Evolutionary conservation across 108 stramenopile species (phyloP), one percentile per base, ranked within the genome.

Genomic region (Chaetoceros muelleri): DNA sequence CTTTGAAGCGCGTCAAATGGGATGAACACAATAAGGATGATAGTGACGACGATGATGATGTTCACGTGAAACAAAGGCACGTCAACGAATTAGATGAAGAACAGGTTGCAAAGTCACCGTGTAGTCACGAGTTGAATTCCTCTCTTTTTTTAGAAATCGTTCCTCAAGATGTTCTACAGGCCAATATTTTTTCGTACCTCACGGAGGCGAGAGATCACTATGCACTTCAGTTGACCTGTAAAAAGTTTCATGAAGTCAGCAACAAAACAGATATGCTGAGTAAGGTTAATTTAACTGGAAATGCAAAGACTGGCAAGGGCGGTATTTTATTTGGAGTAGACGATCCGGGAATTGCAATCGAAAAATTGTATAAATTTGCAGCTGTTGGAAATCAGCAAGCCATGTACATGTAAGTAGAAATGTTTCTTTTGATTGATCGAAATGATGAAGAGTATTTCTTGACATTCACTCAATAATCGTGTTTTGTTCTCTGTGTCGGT

Each of bases 311-410:
- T 30, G 55, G 40, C 13, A 24, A 47, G 29, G 56, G 48, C 40
- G 64, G 69, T 22, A 67, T 71, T 29, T 26, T 71, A 20, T 31
- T 48, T 0, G 61, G 61, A 0, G 46, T 28, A 18, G 65, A 71
- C 50, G 64, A 61, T 10, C 57, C 62, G 45, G 26, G 30, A 2
- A 48, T 46, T 5, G 67, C 72, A 18, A 50, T 53, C 2, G 28
- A 25, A 3, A 69, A 60, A 26, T 34, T 73, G 25, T 28, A 49
- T 17, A 64, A 65, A 23, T 90, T 79, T 58, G 78, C 73, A 20
- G 69, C 57, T 16, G 82, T 83, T 18, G 81, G 83, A 46, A 90
- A 90, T 54, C 49, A 81, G 46, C 73, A 90, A 54, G 83, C 85
- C 7, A 69, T 80, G 20, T 85, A 90, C 72, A 86, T 86, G 79